These are phyloP conservation scores for Phytophthora sojae DNA, from an alignment of 352 stramenopile genomes.

Conservation along the genomic window DNA sequence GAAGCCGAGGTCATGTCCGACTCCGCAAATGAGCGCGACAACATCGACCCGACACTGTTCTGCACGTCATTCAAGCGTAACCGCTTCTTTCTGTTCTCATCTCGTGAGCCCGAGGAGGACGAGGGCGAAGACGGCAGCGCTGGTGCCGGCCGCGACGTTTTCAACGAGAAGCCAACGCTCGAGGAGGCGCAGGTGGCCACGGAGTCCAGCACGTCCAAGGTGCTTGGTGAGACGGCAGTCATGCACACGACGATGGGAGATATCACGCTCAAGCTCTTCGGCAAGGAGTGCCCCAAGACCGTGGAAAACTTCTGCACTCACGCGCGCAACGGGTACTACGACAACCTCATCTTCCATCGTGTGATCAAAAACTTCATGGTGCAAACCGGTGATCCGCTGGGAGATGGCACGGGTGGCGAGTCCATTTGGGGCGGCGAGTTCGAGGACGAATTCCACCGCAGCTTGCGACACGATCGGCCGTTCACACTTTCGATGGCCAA, in stretches of 20 bases:
- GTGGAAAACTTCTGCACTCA: constrained; percentile 99
- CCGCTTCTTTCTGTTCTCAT: constrained; percentile 98
- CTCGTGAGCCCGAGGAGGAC: constrained; percentile 91
- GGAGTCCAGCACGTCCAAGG: constrained; percentile 71
- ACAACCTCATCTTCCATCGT: constrained; percentile 99
- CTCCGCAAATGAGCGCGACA: constrained; percentile 38
- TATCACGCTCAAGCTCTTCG: constrained; percentile 97
- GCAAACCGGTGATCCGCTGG: constrained; percentile 95
- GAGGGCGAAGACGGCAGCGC: constrained; percentile 59
- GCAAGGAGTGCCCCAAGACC: constrained; percentile 94
- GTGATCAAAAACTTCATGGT: constrained; percentile 99
- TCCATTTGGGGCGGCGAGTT: constrained; percentile 99
- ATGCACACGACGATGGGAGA: constrained; percentile 99
- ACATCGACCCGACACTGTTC: constrained; percentile 89
- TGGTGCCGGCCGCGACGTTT: constrained; percentile 91
- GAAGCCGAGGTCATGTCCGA: constrained; percentile 74
- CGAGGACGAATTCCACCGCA: constrained; percentile 98
- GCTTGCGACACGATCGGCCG: constrained; percentile 94
- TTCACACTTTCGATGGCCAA: constrained; percentile 99
- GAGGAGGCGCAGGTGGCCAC: constrained; percentile 92
- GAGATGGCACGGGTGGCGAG: constrained; percentile 98
- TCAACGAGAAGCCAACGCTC: constrained; percentile 98
- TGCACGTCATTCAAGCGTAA: constrained; percentile 90
- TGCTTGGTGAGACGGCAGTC: constrained; percentile 84
- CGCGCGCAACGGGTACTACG: constrained; percentile 97